A percentile compares a stretch with the other conserved stretches of the same genome.
Evolutionary conservation across 164 flowering plant genomes (phyloP).

Genomic region (Nelumbo lutea): DNA sequence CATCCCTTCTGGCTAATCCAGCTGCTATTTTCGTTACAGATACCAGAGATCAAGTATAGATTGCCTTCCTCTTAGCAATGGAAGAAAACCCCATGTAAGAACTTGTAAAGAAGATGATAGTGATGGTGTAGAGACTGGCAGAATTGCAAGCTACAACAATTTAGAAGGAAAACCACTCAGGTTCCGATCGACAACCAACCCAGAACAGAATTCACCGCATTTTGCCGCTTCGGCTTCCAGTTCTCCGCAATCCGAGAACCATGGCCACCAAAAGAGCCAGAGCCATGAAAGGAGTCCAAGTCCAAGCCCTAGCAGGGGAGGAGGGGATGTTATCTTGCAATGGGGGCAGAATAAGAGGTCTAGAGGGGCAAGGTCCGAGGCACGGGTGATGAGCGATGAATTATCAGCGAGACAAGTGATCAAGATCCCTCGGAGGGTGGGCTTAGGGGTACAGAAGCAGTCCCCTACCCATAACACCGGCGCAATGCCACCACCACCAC

Average conservation of each 20-base stretch:
- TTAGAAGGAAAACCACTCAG: constrained; percentile 18
- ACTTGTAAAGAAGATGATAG: constrained; percentile 26
- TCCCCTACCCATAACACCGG: background rate
- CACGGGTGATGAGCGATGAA: constrained; percentile 15
- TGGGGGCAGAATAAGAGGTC: constrained; percentile 45
- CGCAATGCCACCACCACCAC: constrained; percentile 17
- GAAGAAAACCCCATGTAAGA: constrained; percentile 20
- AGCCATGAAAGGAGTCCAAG: constrained; percentile 14
- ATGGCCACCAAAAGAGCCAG: background rate
- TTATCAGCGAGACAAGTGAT: constrained; percentile 20
- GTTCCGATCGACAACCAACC: constrained; percentile 17
- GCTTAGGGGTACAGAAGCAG: constrained; percentile 10
- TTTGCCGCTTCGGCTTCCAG: constrained; percentile 2
- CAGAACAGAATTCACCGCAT: constrained; percentile 15
- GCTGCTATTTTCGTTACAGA: constrained; percentile 15
- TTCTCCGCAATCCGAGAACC: constrained; percentile 13
- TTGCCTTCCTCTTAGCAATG: constrained; percentile 24
- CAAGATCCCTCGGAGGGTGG: constrained; percentile 23
- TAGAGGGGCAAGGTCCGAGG: constrained; percentile 25
- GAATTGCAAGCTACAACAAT: constrained; percentile 4
- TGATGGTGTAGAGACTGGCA: constrained; percentile 8
- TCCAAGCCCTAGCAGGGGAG: constrained; percentile 10
- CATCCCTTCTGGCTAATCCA: background rate
- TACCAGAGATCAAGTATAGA: constrained; percentile 36
- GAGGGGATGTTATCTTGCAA: constrained; percentile 29